Evolutionary conservation across 371 early-diverging fungal genomes (phyloP).

Genomic region (Smittium mucronatum): DNA sequence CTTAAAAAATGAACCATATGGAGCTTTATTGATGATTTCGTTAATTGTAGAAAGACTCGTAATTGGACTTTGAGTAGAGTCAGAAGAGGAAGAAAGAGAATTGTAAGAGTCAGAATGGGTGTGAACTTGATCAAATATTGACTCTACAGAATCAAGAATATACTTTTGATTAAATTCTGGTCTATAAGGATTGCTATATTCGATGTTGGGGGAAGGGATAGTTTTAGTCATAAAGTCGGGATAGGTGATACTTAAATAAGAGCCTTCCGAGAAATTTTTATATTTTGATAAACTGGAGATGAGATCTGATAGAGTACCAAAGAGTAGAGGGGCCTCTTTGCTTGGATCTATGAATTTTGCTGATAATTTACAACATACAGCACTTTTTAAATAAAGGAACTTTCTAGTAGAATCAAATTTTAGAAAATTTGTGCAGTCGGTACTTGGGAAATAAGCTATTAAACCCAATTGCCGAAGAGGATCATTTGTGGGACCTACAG

Average conservation of each 20-base stretch:
- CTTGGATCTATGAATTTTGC: slow-evolving; percentile 41
- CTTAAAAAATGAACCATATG: not conserved
- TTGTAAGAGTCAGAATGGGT: too few relatives aligned
- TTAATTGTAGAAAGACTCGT: not conserved
- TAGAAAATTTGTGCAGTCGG: slow-evolving; percentile 37
- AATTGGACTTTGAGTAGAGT: not conserved
- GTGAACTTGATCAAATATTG: too few relatives aligned
- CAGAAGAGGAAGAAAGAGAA: not conserved
- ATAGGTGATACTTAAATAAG: not conserved
- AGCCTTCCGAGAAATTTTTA: not conserved
- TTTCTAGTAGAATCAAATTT: slow-evolving; percentile 32
- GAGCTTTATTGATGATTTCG: not conserved
- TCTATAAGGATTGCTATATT: not conserved
- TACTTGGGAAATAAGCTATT: slow-evolving; percentile 47
- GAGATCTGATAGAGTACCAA: not conserved
- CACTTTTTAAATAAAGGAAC: slow-evolving; percentile 29
- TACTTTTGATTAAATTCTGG: not conserved
- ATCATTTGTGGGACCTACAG: slow-evolving; percentile 55
- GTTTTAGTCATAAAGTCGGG: not conserved
- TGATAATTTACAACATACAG: slow-evolving; percentile 43
- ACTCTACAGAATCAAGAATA: too few relatives aligned
- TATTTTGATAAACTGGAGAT: not conserved
- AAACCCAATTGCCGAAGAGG: slow-evolving; percentile 48
- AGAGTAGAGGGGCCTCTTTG: slow-evolving; percentile 31
- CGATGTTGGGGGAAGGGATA: not conserved